Base-by-base conservation (phyloP, 495 filamentous ascomycete species). In the Hypoxylon fragiforme region DNA sequence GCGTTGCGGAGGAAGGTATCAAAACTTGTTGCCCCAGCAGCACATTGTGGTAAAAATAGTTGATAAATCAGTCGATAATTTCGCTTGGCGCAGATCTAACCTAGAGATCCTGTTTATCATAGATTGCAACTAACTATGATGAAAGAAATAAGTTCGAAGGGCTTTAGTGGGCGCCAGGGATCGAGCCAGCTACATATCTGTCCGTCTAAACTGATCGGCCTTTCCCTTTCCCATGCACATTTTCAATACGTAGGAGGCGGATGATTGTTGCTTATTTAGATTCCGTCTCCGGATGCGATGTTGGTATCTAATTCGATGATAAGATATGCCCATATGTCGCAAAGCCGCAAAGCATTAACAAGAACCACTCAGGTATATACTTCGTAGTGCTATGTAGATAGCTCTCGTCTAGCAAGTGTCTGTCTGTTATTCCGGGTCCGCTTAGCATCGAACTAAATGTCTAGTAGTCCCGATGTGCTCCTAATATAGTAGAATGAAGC, bases 11-110 rank as follows among this genome's bases (percentile, higher is more conserved):
- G 39, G 42, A 12, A n/a, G n/a, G n/a, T 22, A 30, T 22, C 28
- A 31, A 22, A 57, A 40, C 39, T 35, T 40, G 47, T 51, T 57
- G 34, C 20, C 31, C 19, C 14, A 53, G 43, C 36, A 59, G 20
- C 19, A 28, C 31, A 24, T 9, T 19, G 21, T 18, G 14, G 11
- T 36, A 41, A 37, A 57, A 35, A 28, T 28, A 28, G 24, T 4
- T 28, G 9, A 28, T 4, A 28, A 9, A 9, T 28, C 14, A n/a
- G 31, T 47, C 35, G 39, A 15, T 54, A 43, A 54, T 60, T 60
- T 60, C 50, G 56, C 39, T 51, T 54, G 54, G 43, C 34, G 57
- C 28, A 54, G 50, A 54, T 54, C 44, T 22, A 18, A 32, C 18
- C 40, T n/a, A n/a, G 48, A 18, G 32, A 42, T 47, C 43, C 57